Evolutionary conservation across 2,329 filamentous ascomycete genomes (phyloP).

Genomic region (Diaporthe sp.): DNA sequence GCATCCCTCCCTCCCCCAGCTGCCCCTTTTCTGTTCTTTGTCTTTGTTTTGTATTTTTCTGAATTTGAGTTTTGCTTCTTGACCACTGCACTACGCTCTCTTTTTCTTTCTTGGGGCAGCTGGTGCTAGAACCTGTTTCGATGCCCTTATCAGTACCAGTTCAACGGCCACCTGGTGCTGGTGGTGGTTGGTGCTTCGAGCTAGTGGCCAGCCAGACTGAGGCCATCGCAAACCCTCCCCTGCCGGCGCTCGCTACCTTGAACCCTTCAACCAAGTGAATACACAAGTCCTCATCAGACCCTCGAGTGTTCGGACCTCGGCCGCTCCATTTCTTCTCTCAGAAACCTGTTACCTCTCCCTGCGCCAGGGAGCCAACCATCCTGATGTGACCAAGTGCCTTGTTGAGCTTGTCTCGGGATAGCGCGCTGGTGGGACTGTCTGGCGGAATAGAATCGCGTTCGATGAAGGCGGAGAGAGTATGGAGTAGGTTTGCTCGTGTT

Average conservation of each 20-base stretch:
- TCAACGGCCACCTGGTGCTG: neutral
- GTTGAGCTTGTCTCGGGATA: neutral
- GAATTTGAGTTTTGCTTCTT: neutral
- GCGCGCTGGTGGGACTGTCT: neutral
- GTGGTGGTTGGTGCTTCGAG: neutral
- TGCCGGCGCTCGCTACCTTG: neutral
- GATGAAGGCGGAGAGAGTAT: neutral
- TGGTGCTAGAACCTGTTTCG: neutral
- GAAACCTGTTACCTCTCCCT: neutral
- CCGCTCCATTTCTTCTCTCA: neutral
- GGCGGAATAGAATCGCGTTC: neutral
- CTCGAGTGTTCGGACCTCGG: neutral
- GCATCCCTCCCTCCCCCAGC: neutral
- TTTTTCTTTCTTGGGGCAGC: constrained; percentile 8
- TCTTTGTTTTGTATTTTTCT: neutral
- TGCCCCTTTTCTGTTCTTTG: neutral
- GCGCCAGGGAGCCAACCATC: neutral
- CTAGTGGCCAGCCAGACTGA: neutral
- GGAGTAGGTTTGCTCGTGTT: too few species aligned
- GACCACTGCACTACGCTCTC: neutral
- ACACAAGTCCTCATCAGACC: too few species aligned
- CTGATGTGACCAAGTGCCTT: too few species aligned
- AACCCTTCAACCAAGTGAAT: too few species aligned
- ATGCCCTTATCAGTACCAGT: neutral
- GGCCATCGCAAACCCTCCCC: neutral